Conservation (phyloP, 768 basidiomycete species). For the Kwoniella sp. region DNA sequence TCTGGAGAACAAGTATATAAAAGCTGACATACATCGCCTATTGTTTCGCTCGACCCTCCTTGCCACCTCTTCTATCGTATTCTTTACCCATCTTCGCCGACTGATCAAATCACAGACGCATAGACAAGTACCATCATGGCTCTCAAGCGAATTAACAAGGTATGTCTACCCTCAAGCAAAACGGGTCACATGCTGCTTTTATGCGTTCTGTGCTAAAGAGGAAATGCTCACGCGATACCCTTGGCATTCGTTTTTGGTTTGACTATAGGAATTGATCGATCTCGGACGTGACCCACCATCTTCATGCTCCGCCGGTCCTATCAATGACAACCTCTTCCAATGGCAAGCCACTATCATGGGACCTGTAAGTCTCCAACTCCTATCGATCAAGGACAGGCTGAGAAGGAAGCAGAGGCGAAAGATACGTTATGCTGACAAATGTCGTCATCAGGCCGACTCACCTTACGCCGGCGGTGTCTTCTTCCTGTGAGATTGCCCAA, state of each 20-base stretch:
- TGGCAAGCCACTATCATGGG: constrained; percentile 99
- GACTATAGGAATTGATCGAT: constrained; percentile 87
- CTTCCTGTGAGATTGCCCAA: constrained; percentile 62
- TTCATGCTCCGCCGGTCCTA: constrained; percentile 98
- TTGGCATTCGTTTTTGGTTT: background rate
- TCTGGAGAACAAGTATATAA: background rate
- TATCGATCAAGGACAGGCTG: background rate
- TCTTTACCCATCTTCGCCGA: background rate
- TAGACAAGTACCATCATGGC: constrained; percentile 65
- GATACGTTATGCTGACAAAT: constrained; percentile 5
- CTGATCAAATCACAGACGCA: background rate
- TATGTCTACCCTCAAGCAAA: constrained; percentile 51
- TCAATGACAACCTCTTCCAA: constrained; percentile 96
- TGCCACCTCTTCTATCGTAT: background rate
- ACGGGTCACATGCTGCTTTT: background rate
- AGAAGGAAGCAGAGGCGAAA: too few species aligned
- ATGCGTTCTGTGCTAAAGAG: background rate
- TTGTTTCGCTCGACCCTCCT: background rate
- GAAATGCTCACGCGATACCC: constrained; percentile 26
- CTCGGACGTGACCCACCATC: constrained; percentile 99
- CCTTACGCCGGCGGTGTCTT: constrained; percentile 99
- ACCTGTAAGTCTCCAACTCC: constrained; percentile 66
- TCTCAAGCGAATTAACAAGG: constrained; percentile 99
- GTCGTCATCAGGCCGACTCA: constrained; percentile 75
- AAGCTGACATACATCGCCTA: constrained; percentile 1